Percentiles rank a stretch among this genome's conserved stretches.
Conservation (phyloP, 306 rosid species). For the Acacia confusa region DNA sequence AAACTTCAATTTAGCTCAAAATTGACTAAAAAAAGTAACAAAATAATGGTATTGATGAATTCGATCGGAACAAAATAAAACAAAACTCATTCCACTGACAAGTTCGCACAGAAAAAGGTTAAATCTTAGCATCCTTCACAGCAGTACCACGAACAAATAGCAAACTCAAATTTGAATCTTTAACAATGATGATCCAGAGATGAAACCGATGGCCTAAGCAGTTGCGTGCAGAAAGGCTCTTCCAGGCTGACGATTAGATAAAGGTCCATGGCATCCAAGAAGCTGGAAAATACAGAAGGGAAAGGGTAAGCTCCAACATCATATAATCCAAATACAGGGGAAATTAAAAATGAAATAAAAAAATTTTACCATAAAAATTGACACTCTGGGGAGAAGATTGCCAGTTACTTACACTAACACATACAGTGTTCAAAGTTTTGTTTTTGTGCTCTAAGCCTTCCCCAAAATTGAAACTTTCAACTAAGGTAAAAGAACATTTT, state of each 20-base stretch:
- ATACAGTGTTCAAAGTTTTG: neutral
- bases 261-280: slow-evolving; percentile 77
- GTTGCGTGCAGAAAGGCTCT: slow-evolving; percentile 39
- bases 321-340: neutral
- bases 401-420: neutral
- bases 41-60: neutral
- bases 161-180: slow-evolving; percentile 3
- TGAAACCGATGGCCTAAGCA: slow-evolving; percentile 36
- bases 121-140: slow-evolving; percentile 17
- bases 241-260: slow-evolving; percentile 63
- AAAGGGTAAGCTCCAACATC: neutral
- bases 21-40: neutral
- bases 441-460: neutral
- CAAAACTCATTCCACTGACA: slow-evolving; percentile 20
- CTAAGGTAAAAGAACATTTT: neutral
- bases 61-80: neutral
- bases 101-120: neutral
- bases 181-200: neutral
- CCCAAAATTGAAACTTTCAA: slow-evolving; percentile 12
- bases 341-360: neutral
- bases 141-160: neutral
- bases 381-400: neutral
- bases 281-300: slow-evolving; percentile 49
- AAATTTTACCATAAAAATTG: neutral
- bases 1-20: neutral